A percentile compares a stretch with the other conserved stretches of the same genome.
Conservation (phyloP, 1,139 yeast genomes). For the Hemisphaericaspora lyxosophila region DNA sequence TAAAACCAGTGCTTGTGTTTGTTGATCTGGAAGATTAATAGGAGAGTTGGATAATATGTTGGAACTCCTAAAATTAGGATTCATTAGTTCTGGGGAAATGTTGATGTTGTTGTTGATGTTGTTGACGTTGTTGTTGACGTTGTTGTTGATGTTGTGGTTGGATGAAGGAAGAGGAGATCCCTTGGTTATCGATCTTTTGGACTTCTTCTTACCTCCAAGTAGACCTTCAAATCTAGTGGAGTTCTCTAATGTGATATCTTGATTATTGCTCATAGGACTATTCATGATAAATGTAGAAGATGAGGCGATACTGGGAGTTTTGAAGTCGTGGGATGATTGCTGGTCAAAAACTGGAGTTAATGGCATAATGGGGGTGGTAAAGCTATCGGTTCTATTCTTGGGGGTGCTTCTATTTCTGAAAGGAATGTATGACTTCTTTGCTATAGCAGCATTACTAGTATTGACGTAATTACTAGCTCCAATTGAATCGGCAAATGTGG, state of each 20-base stretch:
- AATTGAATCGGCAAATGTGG: conserved; percentile 66
- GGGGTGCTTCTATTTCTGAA: conserved; percentile 32
- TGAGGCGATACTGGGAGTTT: conserved; percentile 8
- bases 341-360: conserved; percentile 24
- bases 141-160: too few species aligned
- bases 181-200: conserved; percentile 16
- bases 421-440: conserved; percentile 45
- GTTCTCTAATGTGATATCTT: conserved; percentile 9
- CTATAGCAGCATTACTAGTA: conserved; percentile 17
- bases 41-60: conserved; percentile 2
- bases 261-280: conserved; percentile 8
- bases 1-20: not conserved
- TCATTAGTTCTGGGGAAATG: conserved; percentile 8
- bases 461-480: conserved; percentile 26
- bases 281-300: conserved; percentile 4
- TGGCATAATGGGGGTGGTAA: conserved; percentile 24
- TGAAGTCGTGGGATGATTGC: conserved; percentile 9
- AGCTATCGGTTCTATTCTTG: conserved; percentile 19
- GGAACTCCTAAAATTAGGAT: conserved; percentile 8
- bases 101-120: too few species aligned
- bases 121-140: too few species aligned
- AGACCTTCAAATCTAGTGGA: conserved; percentile 28
- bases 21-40: conserved; percentile 10
- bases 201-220: conserved; percentile 30
- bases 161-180: conserved; percentile 4